Evolutionary conservation across 768 basidiomycete genomes (phyloP).

Genomic region (Mycena belliarum): DNA sequence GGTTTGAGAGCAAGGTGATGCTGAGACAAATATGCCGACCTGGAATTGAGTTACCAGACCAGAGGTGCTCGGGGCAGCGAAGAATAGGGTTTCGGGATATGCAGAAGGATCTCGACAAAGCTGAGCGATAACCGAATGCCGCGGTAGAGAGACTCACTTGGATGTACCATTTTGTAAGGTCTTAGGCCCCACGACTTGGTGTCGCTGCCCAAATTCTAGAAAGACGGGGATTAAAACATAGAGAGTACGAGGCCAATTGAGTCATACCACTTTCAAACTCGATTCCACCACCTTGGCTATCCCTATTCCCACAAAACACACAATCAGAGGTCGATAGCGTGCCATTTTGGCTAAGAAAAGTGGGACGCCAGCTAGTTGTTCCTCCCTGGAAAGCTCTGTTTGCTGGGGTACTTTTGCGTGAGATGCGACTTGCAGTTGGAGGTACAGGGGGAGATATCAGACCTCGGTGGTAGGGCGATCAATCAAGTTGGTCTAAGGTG

Average conservation of each 20-base stretch:
- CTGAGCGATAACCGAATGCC: not conserved
- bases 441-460: not conserved
- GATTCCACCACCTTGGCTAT: conserved; percentile 48
- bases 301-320: conserved; percentile 78
- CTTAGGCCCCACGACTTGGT: conserved; percentile 43
- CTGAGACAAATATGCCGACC: conserved; percentile 39
- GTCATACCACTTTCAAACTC: conserved; percentile 21
- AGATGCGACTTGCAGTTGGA: too few species aligned
- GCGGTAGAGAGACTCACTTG: conserved; percentile 1
- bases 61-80: conserved; percentile 76
- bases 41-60: conserved; percentile 73
- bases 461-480: conserved; percentile 69
- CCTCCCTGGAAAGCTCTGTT: conserved; percentile 52
- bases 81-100: conserved; percentile 64
- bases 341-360: conserved; percentile 60
- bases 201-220: conserved; percentile 12
- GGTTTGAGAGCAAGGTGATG: not conserved
- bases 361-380: conserved; percentile 58
- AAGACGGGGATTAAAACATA: not conserved
- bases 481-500: conserved; percentile 70
- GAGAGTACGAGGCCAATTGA: not conserved
- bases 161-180: conserved; percentile 51
- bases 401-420: conserved; percentile 35
- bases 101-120: not conserved
- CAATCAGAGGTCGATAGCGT: conserved; percentile 56